Conservation (phyloP, 2,329 filamentous ascomycete genomes). For the Calonectria pteridis region DNA sequence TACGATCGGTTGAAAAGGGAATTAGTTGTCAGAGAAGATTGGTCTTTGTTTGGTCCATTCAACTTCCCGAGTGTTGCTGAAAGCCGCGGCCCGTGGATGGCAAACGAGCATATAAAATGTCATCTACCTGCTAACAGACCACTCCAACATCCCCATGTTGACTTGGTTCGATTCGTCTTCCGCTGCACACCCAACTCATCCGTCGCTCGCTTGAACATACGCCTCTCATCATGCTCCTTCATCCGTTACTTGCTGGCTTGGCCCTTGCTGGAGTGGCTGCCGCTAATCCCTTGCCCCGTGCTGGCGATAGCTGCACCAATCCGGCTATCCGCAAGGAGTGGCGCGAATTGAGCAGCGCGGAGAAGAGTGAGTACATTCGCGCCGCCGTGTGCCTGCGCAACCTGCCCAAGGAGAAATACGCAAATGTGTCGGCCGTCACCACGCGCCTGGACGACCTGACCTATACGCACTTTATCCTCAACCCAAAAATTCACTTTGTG, state of each 20-base stretch:
- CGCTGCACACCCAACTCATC: background rate
- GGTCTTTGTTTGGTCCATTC: too few species aligned
- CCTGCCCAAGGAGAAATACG: background rate
- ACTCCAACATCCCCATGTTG: too few species aligned
- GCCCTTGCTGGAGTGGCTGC: background rate
- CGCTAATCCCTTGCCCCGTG: background rate
- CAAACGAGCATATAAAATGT: too few species aligned
- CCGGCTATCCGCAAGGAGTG: background rate
- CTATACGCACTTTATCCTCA: background rate
- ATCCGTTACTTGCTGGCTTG: background rate
- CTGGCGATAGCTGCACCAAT: background rate
- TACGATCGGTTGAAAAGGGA: too few species aligned
- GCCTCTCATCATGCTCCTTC: background rate
- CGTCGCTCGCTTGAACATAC: background rate
- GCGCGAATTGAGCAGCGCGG: background rate
- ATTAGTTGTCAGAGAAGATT: too few species aligned
- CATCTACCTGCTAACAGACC: too few species aligned
- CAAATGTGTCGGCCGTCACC: background rate
- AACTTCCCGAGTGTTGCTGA: too few species aligned
- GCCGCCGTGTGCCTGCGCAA: background rate
- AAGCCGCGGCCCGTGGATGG: too few species aligned
- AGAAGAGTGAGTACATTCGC: conserved; percentile 1
- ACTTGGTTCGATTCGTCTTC: background rate
- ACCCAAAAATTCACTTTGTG: background rate
- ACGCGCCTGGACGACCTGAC: background rate